phyloP scores from a whole-genome alignment of 805 yeast species.

The Kodamaea hsintzibuensis region DNA sequence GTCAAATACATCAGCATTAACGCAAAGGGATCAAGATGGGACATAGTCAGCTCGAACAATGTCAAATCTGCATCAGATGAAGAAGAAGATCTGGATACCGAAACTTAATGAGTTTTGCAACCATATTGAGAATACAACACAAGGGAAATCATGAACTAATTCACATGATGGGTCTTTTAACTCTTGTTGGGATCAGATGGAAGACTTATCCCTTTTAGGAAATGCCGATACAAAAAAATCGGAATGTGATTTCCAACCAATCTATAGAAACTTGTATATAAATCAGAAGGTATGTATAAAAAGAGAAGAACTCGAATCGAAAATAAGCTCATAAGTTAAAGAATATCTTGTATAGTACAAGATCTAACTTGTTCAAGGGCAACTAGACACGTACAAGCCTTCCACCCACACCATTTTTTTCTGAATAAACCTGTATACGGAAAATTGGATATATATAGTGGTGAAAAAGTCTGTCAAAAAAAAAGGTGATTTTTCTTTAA shows the following conservation, averaged over 20 bases:
- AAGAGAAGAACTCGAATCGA: not conserved
- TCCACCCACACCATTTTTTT: not conserved
- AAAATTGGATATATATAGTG: conserved; percentile 1
- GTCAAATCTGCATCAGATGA: conserved; percentile 36
- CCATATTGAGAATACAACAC: no score
- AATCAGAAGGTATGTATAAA: not conserved
- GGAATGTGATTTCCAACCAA: not conserved
- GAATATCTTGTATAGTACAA: no score
- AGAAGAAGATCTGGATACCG: no score
- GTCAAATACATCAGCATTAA: conserved; percentile 86
- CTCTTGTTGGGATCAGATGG: conserved; percentile 3
- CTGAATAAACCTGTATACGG: not conserved
- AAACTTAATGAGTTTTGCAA: no score
- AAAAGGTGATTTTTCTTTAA: conserved; percentile 1
- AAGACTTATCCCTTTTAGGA: not conserved
- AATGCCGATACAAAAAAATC: not conserved
- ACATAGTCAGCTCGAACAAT: conserved; percentile 77
- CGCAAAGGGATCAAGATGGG: conserved; percentile 95
- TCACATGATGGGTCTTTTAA: conserved; percentile 1
- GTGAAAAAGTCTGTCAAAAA: not conserved
- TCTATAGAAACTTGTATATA: not conserved
- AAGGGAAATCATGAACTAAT: not conserved
- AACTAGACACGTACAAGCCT: not conserved
- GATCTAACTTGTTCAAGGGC: not conserved
- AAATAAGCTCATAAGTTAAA: not conserved